These are phyloP conservation scores for Acrasis kona DNA, from an alignment of 78 protist species.

Conservation along the genomic window DNA sequence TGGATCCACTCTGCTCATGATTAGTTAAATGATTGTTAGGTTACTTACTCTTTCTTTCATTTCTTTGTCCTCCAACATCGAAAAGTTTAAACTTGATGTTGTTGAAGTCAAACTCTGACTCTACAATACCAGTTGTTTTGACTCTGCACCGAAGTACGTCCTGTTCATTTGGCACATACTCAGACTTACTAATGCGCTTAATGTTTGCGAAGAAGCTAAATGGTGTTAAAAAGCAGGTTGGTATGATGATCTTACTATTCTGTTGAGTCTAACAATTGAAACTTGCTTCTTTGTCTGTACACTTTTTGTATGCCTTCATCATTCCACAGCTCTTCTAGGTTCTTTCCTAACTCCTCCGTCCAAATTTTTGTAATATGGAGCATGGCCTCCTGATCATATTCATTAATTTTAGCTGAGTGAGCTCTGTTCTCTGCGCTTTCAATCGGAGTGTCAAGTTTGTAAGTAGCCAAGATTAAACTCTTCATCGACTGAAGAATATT, in stretches of 20 bases:
- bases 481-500: constrained; percentile 53
- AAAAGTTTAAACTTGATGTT: neutral
- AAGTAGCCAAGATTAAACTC: neutral
- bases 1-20: constrained; percentile 16
- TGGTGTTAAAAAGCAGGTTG: neutral
- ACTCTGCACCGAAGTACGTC: neutral
- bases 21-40: too few species aligned
- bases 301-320: constrained; percentile 8
- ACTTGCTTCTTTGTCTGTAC: neutral
- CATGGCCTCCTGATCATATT: neutral
- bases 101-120: neutral
- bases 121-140: constrained; percentile 8
- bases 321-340: constrained; percentile 1
- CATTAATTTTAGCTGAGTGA: neutral
- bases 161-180: constrained; percentile 1
- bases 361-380: neutral
- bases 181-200: neutral
- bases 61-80: constrained; percentile 16
- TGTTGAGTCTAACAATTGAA: constrained; percentile 11
- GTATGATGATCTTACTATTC: neutral
- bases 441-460: neutral
- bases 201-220: constrained; percentile 11
- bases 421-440: neutral
- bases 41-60: constrained; percentile 1
- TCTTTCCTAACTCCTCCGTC: constrained; percentile 11